Base-by-base conservation (phyloP, 768 basidiomycete genomes). In the Suillus brevipes region DNA sequence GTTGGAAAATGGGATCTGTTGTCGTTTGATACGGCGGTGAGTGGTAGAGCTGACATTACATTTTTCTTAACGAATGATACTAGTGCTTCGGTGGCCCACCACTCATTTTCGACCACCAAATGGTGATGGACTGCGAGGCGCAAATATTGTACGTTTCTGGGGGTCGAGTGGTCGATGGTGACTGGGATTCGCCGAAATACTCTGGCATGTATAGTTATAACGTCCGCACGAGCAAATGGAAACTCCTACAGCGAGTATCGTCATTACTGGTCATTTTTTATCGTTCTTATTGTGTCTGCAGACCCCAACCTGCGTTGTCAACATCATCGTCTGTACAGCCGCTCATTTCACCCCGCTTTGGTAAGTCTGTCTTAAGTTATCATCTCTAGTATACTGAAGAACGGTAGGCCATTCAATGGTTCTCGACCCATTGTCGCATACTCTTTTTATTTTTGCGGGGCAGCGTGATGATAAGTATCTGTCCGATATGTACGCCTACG, bases 101-200 rank as follows among this genome's bases (percentile, higher is more conserved):
- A 1, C 77, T 92, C 40, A 79, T 93, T 47, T 90, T 87, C 67
- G 92, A 94, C 72, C 92, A 93, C 69, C 90, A 92, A 75, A 90
- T 94, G 87, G 88, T 80, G 38, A 85, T 93, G 70, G 92, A 94
- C 69, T 82, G 82, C 47, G 87, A 89, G 5, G 77, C 83, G 0
- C 91, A 92, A 72, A 84, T 87, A 4, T 71, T 94, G 8, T 94
- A 92, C 65, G 84, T 92, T 8, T 90, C 86, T 66, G 92, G 92
- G 9, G 92, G 92, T 1, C 84, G 89, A 18, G 80, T 92, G 4
- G 84, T 89, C 18, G 89, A 90, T 66, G 86, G 84, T 13, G 83
- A 90, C 36, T 85, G 84, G 83, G 81, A 85, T 18, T 75, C 79
- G 0, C 70, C 80, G 55, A 89, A 86, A 65, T 91, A 87, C 68